These are phyloP conservation scores for Claviceps paspali DNA, from an alignment of 2,329 filamentous ascomycete genomes.

Conservation along the genomic window DNA sequence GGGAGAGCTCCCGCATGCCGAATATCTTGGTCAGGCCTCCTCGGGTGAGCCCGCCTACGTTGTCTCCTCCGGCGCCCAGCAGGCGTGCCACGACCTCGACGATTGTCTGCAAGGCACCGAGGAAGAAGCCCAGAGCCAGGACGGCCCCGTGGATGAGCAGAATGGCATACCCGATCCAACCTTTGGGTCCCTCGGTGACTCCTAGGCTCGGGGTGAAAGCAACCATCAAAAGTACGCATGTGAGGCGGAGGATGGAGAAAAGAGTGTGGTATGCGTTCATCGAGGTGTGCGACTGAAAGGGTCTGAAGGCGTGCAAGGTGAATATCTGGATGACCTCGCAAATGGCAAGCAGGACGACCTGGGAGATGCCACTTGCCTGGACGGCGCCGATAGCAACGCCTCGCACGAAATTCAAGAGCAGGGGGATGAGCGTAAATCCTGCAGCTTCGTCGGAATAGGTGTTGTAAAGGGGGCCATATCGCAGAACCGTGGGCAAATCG, in stretches of 20 bases:
- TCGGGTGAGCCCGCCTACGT: slow-evolving; percentile 50
- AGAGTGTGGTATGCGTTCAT: slow-evolving; percentile 94
- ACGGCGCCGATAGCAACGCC: slow-evolving; percentile 86
- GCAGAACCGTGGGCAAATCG: slow-evolving; percentile 73
- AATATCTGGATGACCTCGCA: slow-evolving; percentile 86
- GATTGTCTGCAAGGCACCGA: slow-evolving; percentile 81
- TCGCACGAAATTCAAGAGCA: slow-evolving; percentile 70
- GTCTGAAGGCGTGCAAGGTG: slow-evolving; percentile 76
- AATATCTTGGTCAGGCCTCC: slow-evolving; percentile 84
- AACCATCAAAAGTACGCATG: slow-evolving; percentile 61
- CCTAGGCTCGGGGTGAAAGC: slow-evolving; percentile 74
- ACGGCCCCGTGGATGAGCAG: slow-evolving; percentile 73
- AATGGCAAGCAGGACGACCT: slow-evolving; percentile 81
- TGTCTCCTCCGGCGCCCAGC: slow-evolving; percentile 67
- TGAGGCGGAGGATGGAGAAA: slow-evolving; percentile 63
- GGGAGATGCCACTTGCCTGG: slow-evolving; percentile 82
- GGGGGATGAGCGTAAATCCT: slow-evolving; percentile 75
- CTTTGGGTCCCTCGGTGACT: slow-evolving; percentile 63
- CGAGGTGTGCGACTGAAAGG: slow-evolving; percentile 79
- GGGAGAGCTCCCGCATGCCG: slow-evolving; percentile 75
- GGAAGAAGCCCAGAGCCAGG: slow-evolving; percentile 78
- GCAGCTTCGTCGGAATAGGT: slow-evolving; percentile 91
- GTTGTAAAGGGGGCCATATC: slow-evolving; percentile 91
- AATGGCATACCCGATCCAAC: slow-evolving; percentile 92
- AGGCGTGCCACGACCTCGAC: slow-evolving; percentile 76